Evolutionary conservation across 352 stramenopile species (phyloP).

Genomic region (Thalassiosira mediterranea): DNA sequence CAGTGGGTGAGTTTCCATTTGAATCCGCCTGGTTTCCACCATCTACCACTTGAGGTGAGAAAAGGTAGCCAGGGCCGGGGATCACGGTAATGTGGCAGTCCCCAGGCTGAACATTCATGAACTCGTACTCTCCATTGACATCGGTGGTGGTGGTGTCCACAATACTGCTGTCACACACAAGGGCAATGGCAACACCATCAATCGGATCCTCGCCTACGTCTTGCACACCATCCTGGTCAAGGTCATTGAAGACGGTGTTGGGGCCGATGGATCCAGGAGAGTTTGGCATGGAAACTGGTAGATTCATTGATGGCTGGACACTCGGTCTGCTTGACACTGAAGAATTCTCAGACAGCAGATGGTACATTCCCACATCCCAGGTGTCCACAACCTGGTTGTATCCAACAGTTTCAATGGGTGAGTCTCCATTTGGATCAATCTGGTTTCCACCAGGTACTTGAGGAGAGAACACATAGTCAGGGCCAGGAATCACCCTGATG

Average conservation of each 20-base stretch:
- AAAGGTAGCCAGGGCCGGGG: slow-evolving; percentile 19
- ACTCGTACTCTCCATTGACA: slow-evolving; percentile 24
- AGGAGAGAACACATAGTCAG: slow-evolving; percentile 35
- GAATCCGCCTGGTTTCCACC: slow-evolving; percentile 38
- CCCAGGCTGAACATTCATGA: slow-evolving; percentile 19
- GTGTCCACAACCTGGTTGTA: slow-evolving; percentile 18
- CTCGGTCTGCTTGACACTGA: no score
- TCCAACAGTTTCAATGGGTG: slow-evolving; percentile 22
- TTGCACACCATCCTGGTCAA: slow-evolving; percentile 32
- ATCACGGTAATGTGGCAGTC: slow-evolving; percentile 33
- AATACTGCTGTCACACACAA: neutral
- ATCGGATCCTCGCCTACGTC: slow-evolving; percentile 27
- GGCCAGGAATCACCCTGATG: slow-evolving; percentile 21
- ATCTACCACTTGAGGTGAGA: slow-evolving; percentile 33
- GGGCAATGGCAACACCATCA: slow-evolving; percentile 20
- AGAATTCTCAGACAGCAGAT: no score
- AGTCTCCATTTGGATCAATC: slow-evolving; percentile 34
- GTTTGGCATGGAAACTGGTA: slow-evolving; percentile 26
- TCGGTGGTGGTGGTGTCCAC: slow-evolving; percentile 18
- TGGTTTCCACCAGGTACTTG: slow-evolving; percentile 40
- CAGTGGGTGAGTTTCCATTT: slow-evolving; percentile 34
- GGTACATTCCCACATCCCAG: slow-evolving; percentile 38
- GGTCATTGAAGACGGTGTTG: slow-evolving; percentile 35
- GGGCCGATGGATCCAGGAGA: no score
- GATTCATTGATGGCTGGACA: no score